These are phyloP conservation scores for Arabidopsis arenosa DNA, from an alignment of 345 rosid genomes.

Conservation along the genomic window DNA sequence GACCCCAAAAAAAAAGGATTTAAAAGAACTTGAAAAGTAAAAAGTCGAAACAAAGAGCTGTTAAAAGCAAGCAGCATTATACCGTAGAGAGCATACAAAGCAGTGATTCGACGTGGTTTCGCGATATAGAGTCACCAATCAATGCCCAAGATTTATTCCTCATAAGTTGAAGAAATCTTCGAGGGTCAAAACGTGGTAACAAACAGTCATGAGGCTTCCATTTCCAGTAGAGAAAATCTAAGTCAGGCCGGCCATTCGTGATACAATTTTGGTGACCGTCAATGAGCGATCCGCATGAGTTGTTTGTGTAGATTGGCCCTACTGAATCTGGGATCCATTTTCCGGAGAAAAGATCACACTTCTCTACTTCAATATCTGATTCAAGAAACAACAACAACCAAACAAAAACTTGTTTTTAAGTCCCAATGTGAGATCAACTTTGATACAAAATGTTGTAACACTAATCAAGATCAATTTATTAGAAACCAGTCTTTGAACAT, in stretches of 20 bases:
- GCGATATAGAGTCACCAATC: slow-evolving; percentile 93
- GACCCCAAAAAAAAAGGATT: background rate
- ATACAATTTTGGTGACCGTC: slow-evolving; percentile 92
- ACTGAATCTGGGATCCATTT: slow-evolving; percentile 81
- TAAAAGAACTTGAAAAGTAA: background rate
- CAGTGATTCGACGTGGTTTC: slow-evolving; percentile 88
- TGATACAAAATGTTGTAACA: slow-evolving; percentile 5
- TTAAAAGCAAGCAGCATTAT: slow-evolving; percentile 32
- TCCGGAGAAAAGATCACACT: slow-evolving; percentile 77
- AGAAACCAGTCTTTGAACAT: background rate
- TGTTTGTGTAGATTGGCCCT: slow-evolving; percentile 70
- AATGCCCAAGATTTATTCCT: slow-evolving; percentile 81
- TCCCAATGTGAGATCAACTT: slow-evolving; percentile 22
- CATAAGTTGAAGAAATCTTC: slow-evolving; percentile 72
- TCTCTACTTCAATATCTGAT: slow-evolving; percentile 55
- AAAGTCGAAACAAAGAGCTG: background rate
- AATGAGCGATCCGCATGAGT: slow-evolving; percentile 45
- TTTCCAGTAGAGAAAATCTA: slow-evolving; percentile 80
- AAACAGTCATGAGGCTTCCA: slow-evolving; percentile 84
- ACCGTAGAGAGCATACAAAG: slow-evolving; percentile 85
- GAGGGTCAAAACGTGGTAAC: slow-evolving; percentile 72
- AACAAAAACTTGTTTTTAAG: background rate
- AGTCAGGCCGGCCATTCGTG: slow-evolving; percentile 87
- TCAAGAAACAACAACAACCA: background rate
- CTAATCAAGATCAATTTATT: background rate